Percentiles rank a stretch among this genome's conserved stretches.
phyloP scores from a whole-genome alignment of 179 eudicot species.

The Heliamphora pulchella region DNA sequence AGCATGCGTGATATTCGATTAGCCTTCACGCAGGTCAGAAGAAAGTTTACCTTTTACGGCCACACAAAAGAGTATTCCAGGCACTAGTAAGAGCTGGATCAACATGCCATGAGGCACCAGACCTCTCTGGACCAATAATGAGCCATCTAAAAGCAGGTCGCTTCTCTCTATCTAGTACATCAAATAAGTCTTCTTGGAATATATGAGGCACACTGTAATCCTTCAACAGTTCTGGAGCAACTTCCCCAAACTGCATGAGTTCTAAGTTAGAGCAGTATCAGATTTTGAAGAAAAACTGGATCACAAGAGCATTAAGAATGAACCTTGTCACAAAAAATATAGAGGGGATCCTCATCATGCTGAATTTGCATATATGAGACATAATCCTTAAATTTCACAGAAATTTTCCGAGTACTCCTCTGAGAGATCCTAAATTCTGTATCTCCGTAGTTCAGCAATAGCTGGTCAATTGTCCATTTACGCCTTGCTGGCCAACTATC shows the following conservation, averaged over 20 bases:
- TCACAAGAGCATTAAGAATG: constrained; percentile 11
- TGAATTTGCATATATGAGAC: constrained; percentile 72
- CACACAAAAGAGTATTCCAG: constrained; percentile 93
- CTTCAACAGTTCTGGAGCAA: constrained; percentile 65
- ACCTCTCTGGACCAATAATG: constrained; percentile 94
- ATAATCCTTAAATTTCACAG: constrained; percentile 78
- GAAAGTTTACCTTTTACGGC: constrained; percentile 75
- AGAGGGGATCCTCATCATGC: constrained; percentile 97
- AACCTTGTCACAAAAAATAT: constrained; percentile 93
- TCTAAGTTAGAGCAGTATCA: constrained; percentile 14
- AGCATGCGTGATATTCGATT: background rate
- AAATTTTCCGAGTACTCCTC: constrained; percentile 59
- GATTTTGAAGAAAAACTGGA: background rate
- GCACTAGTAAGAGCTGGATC: constrained; percentile 99
- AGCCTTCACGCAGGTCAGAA: background rate
- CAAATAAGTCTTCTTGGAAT: constrained; percentile 84
- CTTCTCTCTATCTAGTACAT: constrained; percentile 61
- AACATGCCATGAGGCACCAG: constrained; percentile 99
- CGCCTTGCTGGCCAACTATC: constrained; percentile 78
- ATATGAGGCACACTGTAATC: constrained; percentile 87
- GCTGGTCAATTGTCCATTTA: constrained; percentile 67
- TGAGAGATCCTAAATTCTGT: constrained; percentile 73
- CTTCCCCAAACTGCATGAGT: constrained; percentile 77
- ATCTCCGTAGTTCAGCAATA: constrained; percentile 62
- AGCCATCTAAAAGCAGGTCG: constrained; percentile 94